phyloP scores from a whole-genome alignment of 1,139 yeast genomes.

The Sugiyamaella sp. region DNA sequence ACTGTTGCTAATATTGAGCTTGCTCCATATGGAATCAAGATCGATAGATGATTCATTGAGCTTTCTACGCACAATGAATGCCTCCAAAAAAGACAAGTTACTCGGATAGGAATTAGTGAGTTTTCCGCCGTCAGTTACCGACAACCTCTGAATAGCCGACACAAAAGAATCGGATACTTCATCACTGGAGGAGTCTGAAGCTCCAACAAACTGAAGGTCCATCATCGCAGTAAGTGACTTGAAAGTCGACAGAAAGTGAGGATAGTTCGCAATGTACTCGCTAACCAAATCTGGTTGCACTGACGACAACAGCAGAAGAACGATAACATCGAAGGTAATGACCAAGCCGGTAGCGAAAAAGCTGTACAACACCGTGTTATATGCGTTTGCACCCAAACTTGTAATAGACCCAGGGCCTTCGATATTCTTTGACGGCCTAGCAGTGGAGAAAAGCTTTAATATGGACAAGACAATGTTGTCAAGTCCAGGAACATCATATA shows the following conservation, averaged over 20 bases:
- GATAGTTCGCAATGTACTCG: slow-evolving; percentile 30
- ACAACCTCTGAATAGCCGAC: slow-evolving; percentile 11
- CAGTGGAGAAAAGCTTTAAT: slow-evolving; percentile 1
- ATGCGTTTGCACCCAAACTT: slow-evolving; percentile 27
- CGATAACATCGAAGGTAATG: slow-evolving; percentile 30
- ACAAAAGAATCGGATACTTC: slow-evolving; percentile 9
- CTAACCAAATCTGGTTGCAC: slow-evolving; percentile 29
- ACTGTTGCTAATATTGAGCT: slow-evolving; percentile 2
- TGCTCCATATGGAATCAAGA: slow-evolving; percentile 12
- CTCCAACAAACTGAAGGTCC: slow-evolving; percentile 17
- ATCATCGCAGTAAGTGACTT: slow-evolving; percentile 26
- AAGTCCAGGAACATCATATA: slow-evolving; percentile 29
- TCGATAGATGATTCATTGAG: background rate
- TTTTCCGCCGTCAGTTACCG: slow-evolving; percentile 14
- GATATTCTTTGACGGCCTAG: background rate
- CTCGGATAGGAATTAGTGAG: background rate
- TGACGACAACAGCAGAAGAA: slow-evolving; percentile 29
- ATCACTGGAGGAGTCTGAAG: background rate
- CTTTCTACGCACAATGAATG: slow-evolving; percentile 2
- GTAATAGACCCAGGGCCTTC: slow-evolving; percentile 19
- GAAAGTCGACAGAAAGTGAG: slow-evolving; percentile 25
- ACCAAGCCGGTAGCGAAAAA: slow-evolving; percentile 25
- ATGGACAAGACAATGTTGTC: slow-evolving; percentile 24
- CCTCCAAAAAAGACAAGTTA: slow-evolving; percentile 10
- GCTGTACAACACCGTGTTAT: slow-evolving; percentile 29